Evolutionary conservation across 139 green algal species (phyloP), one percentile per base, ranked within the genome.

Genomic region (Coccomyxa sp.): DNA sequence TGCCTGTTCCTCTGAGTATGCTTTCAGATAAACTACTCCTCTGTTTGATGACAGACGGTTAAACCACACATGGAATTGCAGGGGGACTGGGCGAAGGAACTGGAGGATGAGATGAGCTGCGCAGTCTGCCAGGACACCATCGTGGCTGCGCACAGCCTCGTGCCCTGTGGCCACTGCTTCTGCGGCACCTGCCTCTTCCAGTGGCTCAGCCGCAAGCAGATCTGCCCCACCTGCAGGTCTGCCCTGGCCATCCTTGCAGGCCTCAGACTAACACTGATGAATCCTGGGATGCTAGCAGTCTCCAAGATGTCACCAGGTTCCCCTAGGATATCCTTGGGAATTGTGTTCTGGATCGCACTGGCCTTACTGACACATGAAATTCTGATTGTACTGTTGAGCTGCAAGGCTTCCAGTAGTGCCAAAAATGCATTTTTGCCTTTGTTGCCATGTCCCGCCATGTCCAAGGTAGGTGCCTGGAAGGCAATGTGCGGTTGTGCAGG

Each of bases 131-230:
- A 68, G 31, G 83, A 86, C 34, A 70, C 70, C 35, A 77, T 85
- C 40, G 81, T 86, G 50, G 80, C 44, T 9, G 55, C 80, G 24
- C 80, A 86, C 74, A 74, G 58, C 39, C 71, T 88, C 50, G 78
- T 82, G 36, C 83, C 83, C 12, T 88, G 83, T 55, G 78, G 78
- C 71, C 83, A 88, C 55, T 54, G 70, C 33, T 88, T 88, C 58
- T 88, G 83, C 44, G 83, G 83, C 29, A 40, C 70, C 14, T 88
- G 83, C 80, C 55, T 88, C 33, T 55, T 64, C 16, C 69, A 74
- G 0, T 85, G 80, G 83, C 76, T 84, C 54, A 68, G 68, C 70
- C 79, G 73, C 35, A 83, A 82, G 14, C 39, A 54, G 8, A 74
- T 77, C 27, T 88, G 83, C 77, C 83, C 83, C 36, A 80, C 50